These are phyloP conservation scores for Pseudogymnoascus sp. DNA, from an alignment of 2,329 filamentous ascomycete genomes.

Conservation along the genomic window DNA sequence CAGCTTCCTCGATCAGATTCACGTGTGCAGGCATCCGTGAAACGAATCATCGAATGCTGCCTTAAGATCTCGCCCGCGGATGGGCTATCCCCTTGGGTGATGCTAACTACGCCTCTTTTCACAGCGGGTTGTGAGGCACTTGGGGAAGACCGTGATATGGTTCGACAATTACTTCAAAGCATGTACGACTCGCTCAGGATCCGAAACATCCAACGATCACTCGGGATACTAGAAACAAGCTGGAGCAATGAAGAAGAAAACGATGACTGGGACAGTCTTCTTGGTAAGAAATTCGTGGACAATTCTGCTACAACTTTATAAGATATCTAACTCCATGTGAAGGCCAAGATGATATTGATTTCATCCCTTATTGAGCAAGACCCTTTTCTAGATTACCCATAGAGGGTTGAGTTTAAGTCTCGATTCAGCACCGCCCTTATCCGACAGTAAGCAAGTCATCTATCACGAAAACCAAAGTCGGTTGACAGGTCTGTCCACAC, in stretches of 20 bases:
- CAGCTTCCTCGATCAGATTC: constrained; percentile 19
- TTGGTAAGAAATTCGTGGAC: constrained; percentile 24
- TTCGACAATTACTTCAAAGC: constrained; percentile 27
- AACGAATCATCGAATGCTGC: constrained; percentile 33
- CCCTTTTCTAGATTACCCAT: not conserved
- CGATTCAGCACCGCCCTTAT: not conserved
- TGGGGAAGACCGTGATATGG: constrained; percentile 29
- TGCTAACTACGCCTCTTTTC: constrained; percentile 36
- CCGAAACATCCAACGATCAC: constrained; percentile 34
- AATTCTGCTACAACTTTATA: not conserved
- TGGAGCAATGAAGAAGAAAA: constrained; percentile 26
- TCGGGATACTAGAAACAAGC: constrained; percentile 34
- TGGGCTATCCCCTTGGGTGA: constrained; percentile 34
- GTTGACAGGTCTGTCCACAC: not conserved
- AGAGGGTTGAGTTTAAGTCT: not conserved
- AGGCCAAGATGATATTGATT: constrained; percentile 13
- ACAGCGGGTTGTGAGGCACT: constrained; percentile 36
- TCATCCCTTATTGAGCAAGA: constrained; percentile 15
- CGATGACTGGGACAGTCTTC: constrained; percentile 32
- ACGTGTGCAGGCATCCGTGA: constrained; percentile 14
- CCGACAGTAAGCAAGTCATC: not conserved
- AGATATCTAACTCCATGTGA: not conserved
- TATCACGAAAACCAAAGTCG: not conserved
- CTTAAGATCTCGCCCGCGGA: constrained; percentile 31
- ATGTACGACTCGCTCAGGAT: constrained; percentile 34